A percentile compares a stretch with the other conserved stretches of the same genome.
Evolutionary conservation across 768 basidiomycete genomes (phyloP).

Genomic region (Thelephora ganbajun): DNA sequence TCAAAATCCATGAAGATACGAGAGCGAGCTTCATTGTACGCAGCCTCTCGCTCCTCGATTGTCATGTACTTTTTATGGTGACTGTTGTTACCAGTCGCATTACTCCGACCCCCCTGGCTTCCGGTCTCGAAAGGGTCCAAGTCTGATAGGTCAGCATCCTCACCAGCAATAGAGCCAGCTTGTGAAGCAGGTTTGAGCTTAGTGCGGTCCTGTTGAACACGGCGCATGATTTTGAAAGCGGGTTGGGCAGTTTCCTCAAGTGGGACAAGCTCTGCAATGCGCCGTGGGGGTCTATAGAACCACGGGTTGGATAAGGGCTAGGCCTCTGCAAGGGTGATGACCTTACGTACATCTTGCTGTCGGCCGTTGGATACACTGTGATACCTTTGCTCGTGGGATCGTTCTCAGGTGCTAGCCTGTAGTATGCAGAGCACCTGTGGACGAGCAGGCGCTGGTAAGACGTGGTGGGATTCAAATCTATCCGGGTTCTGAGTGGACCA

Average conservation of each 20-base stretch:
- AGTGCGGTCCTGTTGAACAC: slow-evolving; percentile 39
- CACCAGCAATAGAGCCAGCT: slow-evolving; percentile 56
- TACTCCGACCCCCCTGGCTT: slow-evolving; percentile 63
- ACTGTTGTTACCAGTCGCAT: slow-evolving; percentile 35
- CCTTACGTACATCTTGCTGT: slow-evolving; percentile 61
- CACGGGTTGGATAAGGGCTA: slow-evolving; percentile 2
- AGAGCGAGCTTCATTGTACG: slow-evolving; percentile 77
- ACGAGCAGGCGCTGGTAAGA: slow-evolving; percentile 79
- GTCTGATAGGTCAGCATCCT: slow-evolving; percentile 68
- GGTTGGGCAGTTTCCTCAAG: slow-evolving; percentile 54
- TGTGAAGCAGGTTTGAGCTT: slow-evolving; percentile 51
- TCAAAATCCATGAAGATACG: slow-evolving; percentile 80
- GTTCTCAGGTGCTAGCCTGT: slow-evolving; percentile 57
- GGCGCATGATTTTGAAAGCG: slow-evolving; percentile 83
- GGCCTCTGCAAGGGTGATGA: slow-evolving; percentile 4
- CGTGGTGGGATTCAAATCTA: slow-evolving; percentile 56
- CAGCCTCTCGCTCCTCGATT: slow-evolving; percentile 76
- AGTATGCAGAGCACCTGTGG: slow-evolving; percentile 75
- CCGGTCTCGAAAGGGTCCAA: slow-evolving; percentile 69
- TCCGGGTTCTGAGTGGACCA: slow-evolving; percentile 30
- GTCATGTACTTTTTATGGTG: slow-evolving; percentile 52
- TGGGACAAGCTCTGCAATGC: slow-evolving; percentile 68
- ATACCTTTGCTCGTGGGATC: slow-evolving; percentile 55
- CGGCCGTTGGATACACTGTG: slow-evolving; percentile 36
- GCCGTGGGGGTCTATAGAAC: slow-evolving; percentile 44